These are phyloP conservation scores for Xylaria scruposa DNA, from an alignment of 495 filamentous ascomycete genomes.

Conservation along the genomic window DNA sequence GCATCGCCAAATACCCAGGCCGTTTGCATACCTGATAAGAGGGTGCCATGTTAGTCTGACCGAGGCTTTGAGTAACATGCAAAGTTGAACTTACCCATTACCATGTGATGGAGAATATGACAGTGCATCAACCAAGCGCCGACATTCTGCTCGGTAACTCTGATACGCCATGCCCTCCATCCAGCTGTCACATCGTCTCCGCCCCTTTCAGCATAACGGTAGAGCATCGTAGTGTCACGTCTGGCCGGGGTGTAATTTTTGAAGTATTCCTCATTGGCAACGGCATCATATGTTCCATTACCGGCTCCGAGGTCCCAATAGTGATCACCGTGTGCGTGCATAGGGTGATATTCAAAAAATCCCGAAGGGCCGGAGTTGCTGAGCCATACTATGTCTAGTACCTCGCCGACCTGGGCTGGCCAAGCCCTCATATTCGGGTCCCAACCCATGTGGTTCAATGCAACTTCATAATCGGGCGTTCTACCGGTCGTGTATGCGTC, in stretches of 20 bases:
- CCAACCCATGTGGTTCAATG: constrained; percentile 56
- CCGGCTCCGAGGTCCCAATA: constrained; percentile 66
- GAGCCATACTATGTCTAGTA: constrained; percentile 66
- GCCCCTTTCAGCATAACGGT: constrained; percentile 50
- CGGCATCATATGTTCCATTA: constrained; percentile 60
- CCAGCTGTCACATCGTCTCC: constrained; percentile 50
- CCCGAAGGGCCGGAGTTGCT: constrained; percentile 57
- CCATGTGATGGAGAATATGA: constrained; percentile 64
- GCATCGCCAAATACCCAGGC: constrained; percentile 60
- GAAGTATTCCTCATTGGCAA: constrained; percentile 58
- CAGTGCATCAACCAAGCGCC: constrained; percentile 72
- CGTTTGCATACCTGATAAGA: constrained; percentile 53
- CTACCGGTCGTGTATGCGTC: constrained; percentile 58
- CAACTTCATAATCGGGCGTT: constrained; percentile 50
- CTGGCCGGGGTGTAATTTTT: constrained; percentile 50
- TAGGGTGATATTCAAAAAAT: constrained; percentile 64
- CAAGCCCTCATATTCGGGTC: constrained; percentile 59
- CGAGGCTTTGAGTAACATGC: neutral
- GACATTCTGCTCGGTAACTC: constrained; percentile 51
- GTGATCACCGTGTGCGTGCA: constrained; percentile 65
- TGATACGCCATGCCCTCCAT: constrained; percentile 65
- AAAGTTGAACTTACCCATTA: constrained; percentile 49
- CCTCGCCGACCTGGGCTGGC: constrained; percentile 63
- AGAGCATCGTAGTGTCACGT: constrained; percentile 64
- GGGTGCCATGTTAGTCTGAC: constrained; percentile 12